Base-by-base conservation (phyloP, 1,139 yeast genomes). In the Nadsonia commutata region DNA sequence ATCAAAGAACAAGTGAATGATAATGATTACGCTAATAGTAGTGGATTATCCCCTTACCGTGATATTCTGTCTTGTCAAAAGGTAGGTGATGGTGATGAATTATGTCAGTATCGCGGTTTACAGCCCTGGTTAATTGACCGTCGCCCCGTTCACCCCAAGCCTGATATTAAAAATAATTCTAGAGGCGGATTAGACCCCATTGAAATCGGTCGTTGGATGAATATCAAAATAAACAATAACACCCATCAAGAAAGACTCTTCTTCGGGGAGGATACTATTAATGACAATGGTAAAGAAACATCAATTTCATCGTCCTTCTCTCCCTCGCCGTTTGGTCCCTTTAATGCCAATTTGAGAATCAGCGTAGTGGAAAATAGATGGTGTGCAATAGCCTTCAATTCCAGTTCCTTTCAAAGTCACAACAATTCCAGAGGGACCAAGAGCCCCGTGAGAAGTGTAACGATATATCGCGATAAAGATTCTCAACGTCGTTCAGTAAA, bases 361-460 rank as follows among this genome's bases (percentile, higher is more conserved):
- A 13, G 33, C 13, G 33, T 27, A 11, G 39, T 18, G 9, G 75
- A 77, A 37, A 79, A 77, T 56, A 71, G 93, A 54, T 67, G 70
- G 49, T 84, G 95, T 60, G 65, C 65, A 21, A 50, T 84, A 33
- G 57, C 60, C 18, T 83, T 84, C 62, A 72, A 73, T 52, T 64
- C 74, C 5, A 60, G 71, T 0, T 60, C 57, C n/a, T 67, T 66
- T 51, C 46, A 16, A 11, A 52, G 19, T 55, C 65, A 69, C 38
- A 69, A 67, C 36, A 55, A 58, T 19, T 43, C 44, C 2, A 17
- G n/a, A 20, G 18, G 36, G 3, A 36, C 37, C 2, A 37, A 36
- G 18, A 38, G 41, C 7, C 44, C 44, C 8, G 44, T 42, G 8
- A 42, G 39, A 27, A 42, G 39, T 40, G 38, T 42, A 36, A 38